Base-by-base conservation (phyloP, 768 basidiomycete species). In the Collybiopsis confluens region DNA sequence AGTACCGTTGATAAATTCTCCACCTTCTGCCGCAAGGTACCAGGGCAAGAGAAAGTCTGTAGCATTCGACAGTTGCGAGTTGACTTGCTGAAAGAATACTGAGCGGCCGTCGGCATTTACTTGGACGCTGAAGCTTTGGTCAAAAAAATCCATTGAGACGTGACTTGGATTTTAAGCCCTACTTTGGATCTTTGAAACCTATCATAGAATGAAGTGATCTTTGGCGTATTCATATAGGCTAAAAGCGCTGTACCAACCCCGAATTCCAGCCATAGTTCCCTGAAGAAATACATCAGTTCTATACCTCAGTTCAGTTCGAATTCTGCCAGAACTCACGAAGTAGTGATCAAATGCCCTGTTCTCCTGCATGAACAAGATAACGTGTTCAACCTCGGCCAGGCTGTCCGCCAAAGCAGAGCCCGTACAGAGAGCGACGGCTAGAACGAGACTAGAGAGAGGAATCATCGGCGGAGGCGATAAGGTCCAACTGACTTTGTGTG, bases 291-390 rank as follows among this genome's bases (percentile, higher is more conserved):
- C 18, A 4, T 33, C 30, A 7, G 18, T 20, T 3, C 3, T 20
- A n/a, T 27, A 47, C 15, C 35, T 41, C 10, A 43, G 13, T 13
- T 4, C 3, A 21, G 30, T 23, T 2, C n/a, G 8, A 33, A 18
- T 1, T 37, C 21, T 9, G 11, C 4, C n/a, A 13, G 43, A n/a
- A n/a, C 52, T 44, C n/a, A 53, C 52, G 21, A 53, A 54, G 41
- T 54, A 54, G 27, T 54, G 54, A 23, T 54, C 54, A 40, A 54
- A 54, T 26, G 54, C 54, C 46, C 54, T 38, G 38, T 54, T 54
- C 35, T 54, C 54, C 30, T 54, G 54, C 54, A 54, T 54, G 37
- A 54, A 54, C 8, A 54, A 26, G 21, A 54, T 45, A 20, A 54
- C 23, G 41, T 54, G 54, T 24, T 54, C 45, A 21, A 54, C 47